Base-by-base conservation (phyloP, 176 grass and related monocot species). In the Aegilops bicornis region DNA sequence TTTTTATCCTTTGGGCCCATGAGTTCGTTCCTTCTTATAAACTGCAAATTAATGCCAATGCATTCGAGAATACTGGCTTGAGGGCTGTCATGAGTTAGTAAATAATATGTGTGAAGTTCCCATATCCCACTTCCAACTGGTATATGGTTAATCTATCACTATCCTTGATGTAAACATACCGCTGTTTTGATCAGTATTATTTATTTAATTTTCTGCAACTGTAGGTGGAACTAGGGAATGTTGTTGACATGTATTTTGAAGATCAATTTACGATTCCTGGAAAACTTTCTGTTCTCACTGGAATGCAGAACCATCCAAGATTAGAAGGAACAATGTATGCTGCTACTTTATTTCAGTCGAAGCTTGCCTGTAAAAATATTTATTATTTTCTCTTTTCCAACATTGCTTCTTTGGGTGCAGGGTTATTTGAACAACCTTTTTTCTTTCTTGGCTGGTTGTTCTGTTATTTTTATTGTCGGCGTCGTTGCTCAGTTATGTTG, bases 161-260 rank as follows among this genome's bases (percentile, higher is more conserved):
- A 25, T 79, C 22, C 56, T 90, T 64, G 23, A 39, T 68, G 37
- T 43, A 52, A 30, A 40, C 65, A 80, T 68, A 74, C 58, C 7
- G 0, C 19, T 69, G 6, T 42, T 79, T 73, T 81, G 8, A 31
- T 67, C 14, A 24, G 59, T 42, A 19, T 31, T 40, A 82, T 50
- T 76, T 6, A n/a, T 77, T 11, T 87, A 83, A 45, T 19, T 83
- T 78, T 50, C n/a, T 78, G 20, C 24, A 43, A 81, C 48, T 81
- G 58, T 84, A 98, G 96, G 91, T 64, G 71, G 90, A 98, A 74
- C 60, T 98, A 80, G 93, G 86, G 58, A 96, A 91, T 69, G 25
- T 96, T 92, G 71, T 91, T 63, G 96, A 98, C 86, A 89, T 96
- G 88, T 95, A 98, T 89, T 98, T 93, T 88, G 96, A 98, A 90